Conservation (phyloP, 306 rosid genomes). For the Acacia acuminata region DNA sequence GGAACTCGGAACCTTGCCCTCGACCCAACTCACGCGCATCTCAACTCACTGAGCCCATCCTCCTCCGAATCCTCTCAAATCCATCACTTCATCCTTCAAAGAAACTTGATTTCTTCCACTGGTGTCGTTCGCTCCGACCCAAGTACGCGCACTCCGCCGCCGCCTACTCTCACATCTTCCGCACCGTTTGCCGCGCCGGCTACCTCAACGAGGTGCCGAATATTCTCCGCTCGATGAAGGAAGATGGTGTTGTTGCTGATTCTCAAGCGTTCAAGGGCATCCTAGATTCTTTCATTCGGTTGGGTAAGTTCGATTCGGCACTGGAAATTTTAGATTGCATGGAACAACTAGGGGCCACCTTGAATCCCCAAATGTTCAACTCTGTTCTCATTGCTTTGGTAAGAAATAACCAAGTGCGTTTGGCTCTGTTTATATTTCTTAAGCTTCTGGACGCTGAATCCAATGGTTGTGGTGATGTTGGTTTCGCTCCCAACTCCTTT, state of each 20-base stretch:
- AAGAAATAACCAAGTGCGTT: slow-evolving; percentile 53
- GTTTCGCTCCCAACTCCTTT: slow-evolving; percentile 27
- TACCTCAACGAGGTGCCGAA: slow-evolving; percentile 51
- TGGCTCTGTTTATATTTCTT: slow-evolving; percentile 64
- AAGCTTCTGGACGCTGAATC: slow-evolving; percentile 47
- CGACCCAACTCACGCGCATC: slow-evolving; percentile 33
- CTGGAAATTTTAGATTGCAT: slow-evolving; percentile 57
- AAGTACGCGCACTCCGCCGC: slow-evolving; percentile 34
- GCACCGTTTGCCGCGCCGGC: slow-evolving; percentile 44
- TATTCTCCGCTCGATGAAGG: slow-evolving; percentile 53
- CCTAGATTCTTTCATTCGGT: slow-evolving; percentile 54
- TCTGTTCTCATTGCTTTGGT: slow-evolving; percentile 62
- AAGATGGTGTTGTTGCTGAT: slow-evolving; percentile 48
- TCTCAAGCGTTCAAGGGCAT: slow-evolving; percentile 59
- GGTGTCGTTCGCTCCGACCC: slow-evolving; percentile 48
- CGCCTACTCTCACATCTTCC: slow-evolving; percentile 57
- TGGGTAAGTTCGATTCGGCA: slow-evolving; percentile 51
- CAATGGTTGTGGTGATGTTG: not conserved
- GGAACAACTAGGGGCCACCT: slow-evolving; percentile 42
- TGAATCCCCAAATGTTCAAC: slow-evolving; percentile 46
- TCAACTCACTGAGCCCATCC: slow-evolving; percentile 52
- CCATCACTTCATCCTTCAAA: slow-evolving; percentile 58
- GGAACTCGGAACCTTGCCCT: slow-evolving; percentile 57
- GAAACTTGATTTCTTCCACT: slow-evolving; percentile 68
- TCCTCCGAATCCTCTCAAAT: slow-evolving; percentile 58